Conservation (phyloP, 768 basidiomycete genomes). For the Termitomyces sp. region DNA sequence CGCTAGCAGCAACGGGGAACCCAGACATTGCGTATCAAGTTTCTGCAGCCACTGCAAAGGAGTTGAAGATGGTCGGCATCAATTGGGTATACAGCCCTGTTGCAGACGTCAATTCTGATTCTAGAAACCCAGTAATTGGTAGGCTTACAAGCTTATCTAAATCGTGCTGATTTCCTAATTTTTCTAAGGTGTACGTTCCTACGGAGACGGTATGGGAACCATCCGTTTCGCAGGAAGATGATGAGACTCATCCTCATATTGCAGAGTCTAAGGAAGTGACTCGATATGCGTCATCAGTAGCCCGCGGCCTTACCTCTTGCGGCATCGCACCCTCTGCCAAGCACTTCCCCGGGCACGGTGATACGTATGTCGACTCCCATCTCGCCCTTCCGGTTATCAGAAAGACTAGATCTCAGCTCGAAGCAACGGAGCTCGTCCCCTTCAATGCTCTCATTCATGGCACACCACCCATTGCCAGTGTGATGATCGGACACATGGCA, state of each 20-base stretch:
- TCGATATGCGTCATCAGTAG: conserved; percentile 43
- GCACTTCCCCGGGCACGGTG: conserved; percentile 76
- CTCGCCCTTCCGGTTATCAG: conserved; percentile 59
- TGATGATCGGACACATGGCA: conserved; percentile 78
- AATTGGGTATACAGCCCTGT: conserved; percentile 75
- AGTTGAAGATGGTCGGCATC: conserved; percentile 59
- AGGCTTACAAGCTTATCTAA: conserved; percentile 12
- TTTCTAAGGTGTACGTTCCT: conserved; percentile 59
- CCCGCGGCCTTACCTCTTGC: conserved; percentile 42
- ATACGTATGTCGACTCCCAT: conserved; percentile 71
- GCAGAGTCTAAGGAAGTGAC: conserved; percentile 55
- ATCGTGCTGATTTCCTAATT: conserved; percentile 1
- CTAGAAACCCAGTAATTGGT: conserved; percentile 71
- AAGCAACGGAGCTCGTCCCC: conserved; percentile 52
- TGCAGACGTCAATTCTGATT: conserved; percentile 70
- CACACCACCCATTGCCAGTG: conserved; percentile 38
- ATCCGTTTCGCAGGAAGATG: not conserved
- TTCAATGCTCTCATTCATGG: conserved; percentile 45
- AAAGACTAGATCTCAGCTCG: conserved; percentile 42
- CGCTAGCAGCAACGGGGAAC: conserved; percentile 54
- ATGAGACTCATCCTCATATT: not conserved
- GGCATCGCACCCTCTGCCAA: conserved; percentile 62
- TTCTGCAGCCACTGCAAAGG: conserved; percentile 45
- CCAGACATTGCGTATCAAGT: conserved; percentile 43
- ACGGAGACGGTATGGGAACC: conserved; percentile 52